Conservation (phyloP, 305 asterid species). For the Fraxinus baroniana region DNA sequence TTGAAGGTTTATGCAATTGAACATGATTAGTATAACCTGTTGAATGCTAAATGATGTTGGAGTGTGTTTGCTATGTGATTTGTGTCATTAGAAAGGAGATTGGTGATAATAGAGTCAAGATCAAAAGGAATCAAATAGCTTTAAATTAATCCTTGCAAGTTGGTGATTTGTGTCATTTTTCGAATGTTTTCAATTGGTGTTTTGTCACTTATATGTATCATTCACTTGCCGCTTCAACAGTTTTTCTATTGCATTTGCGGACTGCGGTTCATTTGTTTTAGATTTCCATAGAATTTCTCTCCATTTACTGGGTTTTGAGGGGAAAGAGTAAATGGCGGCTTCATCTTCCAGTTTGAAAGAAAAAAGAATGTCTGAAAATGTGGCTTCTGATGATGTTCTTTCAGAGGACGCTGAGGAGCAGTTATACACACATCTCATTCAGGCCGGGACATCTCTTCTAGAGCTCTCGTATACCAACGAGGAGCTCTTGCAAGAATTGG, state of each 20-base stretch:
- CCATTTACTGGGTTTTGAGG: not conserved
- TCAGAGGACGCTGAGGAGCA: not conserved
- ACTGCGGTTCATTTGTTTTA: not conserved
- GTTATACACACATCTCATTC: not conserved
- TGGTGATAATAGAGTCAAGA: no score
- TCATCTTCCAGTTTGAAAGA: not conserved
- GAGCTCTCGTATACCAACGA: not conserved
- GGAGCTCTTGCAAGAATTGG: conserved; percentile 5
- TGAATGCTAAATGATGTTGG: no score
- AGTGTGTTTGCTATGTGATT: no score
- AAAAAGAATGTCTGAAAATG: not conserved
- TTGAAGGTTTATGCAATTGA: no score
- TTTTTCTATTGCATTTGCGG: conserved; percentile 1
- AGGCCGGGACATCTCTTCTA: not conserved
- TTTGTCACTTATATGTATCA: no score
- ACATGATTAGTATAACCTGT: no score
- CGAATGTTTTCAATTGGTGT: no score
- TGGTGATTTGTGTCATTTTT: no score
- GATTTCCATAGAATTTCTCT: not conserved
- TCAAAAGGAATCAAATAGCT: no score
- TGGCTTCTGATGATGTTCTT: conserved; percentile 1
- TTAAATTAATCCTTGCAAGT: no score
- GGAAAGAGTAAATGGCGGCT: conserved; percentile 4
- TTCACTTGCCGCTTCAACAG: not conserved
- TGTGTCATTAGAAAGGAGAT: no score